phyloP scores from a whole-genome alignment of 1,284 basidiomycete species.

The Albatrellus sp. region DNA sequence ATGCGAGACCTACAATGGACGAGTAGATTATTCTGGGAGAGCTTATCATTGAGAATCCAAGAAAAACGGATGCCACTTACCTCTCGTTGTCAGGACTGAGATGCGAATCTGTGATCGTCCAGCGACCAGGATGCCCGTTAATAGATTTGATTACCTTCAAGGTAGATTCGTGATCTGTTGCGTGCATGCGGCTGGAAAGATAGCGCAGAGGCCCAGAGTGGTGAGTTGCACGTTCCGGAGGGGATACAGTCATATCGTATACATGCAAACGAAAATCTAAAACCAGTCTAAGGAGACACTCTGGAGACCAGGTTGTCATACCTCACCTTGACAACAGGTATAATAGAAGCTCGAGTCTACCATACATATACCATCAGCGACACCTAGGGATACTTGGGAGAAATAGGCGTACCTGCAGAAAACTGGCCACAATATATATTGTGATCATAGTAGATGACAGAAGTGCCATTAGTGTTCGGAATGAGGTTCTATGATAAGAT shows the following conservation, averaged over 20 bases:
- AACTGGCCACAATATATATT: slow-evolving; percentile 93
- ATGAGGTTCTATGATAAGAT: slow-evolving; percentile 43
- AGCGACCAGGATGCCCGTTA: slow-evolving; percentile 61
- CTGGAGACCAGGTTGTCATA: slow-evolving; percentile 8
- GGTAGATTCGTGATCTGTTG: slow-evolving; percentile 40
- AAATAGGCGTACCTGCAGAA: slow-evolving; percentile 44
- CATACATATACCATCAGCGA: slow-evolving; percentile 11
- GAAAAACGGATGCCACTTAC: slow-evolving; percentile 22
- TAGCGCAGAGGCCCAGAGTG: slow-evolving; percentile 9
- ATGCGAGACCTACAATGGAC: slow-evolving; percentile 48
- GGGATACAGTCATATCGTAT: slow-evolving; percentile 66
- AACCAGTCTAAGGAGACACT: slow-evolving; percentile 6
- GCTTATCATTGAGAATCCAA: not conserved
- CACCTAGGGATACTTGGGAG: slow-evolving; percentile 17
- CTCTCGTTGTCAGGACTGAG: slow-evolving; percentile 85
- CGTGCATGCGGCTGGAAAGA: slow-evolving; percentile 7
- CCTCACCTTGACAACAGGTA: slow-evolving; percentile 65
- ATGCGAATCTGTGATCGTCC: slow-evolving; percentile 95
- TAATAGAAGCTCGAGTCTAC: slow-evolving; percentile 73
- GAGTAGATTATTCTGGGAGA: slow-evolving; percentile 78
- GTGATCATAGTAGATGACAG: slow-evolving; percentile 71
- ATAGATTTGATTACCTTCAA: slow-evolving; percentile 75
- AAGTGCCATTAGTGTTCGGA: slow-evolving; percentile 80
- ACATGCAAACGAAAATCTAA: slow-evolving; percentile 80
- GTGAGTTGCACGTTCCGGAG: slow-evolving; percentile 13